Conservation (phyloP, 805 yeast species). For the Teunomyces aglyptinius region DNA sequence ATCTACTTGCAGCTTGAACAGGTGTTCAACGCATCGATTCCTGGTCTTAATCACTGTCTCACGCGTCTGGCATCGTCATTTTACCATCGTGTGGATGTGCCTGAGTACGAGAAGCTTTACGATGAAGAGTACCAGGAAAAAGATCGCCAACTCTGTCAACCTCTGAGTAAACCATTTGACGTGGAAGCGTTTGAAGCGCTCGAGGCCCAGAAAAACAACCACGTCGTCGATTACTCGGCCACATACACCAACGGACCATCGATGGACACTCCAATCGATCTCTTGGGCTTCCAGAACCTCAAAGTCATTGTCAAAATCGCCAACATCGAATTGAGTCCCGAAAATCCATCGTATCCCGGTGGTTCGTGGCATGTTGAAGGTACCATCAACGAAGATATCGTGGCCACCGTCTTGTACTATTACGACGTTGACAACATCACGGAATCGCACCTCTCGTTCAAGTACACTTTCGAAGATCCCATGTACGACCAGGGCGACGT, state of each 20-base stretch:
- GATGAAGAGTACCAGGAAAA: constrained; percentile 11
- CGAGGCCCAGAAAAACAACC: too few species aligned
- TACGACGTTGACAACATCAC: constrained; percentile 38
- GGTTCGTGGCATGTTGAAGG: constrained; percentile 47
- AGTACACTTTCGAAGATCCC: constrained; percentile 28
- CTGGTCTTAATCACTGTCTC: constrained; percentile 29
- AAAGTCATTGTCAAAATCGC: constrained; percentile 42
- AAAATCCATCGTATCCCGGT: constrained; percentile 35
- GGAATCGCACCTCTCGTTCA: constrained; percentile 30
- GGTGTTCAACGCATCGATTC: constrained; percentile 27
- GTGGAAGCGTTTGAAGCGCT: too few species aligned
- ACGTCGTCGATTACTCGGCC: not conserved
- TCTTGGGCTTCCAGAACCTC: constrained; percentile 16
- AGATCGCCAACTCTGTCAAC: too few species aligned
- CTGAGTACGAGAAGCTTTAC: constrained; percentile 12
- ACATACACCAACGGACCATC: constrained; percentile 2
- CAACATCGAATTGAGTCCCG: constrained; percentile 40
- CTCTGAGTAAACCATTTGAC: too few species aligned
- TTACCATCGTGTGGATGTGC: constrained; percentile 14
- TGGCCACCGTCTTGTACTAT: constrained; percentile 40
- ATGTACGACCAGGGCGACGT: constrained; percentile 34
- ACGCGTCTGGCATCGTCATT: constrained; percentile 20
- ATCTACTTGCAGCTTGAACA: constrained; percentile 30
- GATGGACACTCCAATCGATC: constrained; percentile 11
- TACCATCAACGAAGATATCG: constrained; percentile 38